Evolutionary conservation across 805 yeast genomes (phyloP).

Genomic region (Clavispora asparagi): DNA sequence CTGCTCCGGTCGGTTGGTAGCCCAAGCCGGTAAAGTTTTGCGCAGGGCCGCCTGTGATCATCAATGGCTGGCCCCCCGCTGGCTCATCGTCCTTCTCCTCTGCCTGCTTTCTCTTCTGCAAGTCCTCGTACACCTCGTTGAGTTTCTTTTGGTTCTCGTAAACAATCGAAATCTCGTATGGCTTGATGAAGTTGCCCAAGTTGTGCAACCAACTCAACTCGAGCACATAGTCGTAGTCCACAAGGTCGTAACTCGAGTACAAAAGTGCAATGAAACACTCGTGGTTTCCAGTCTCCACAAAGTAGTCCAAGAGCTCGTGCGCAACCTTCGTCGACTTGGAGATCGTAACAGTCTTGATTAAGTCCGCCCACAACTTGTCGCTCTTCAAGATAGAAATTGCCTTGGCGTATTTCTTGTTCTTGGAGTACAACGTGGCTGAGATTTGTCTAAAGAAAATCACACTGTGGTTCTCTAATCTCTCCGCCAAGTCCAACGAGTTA

Average conservation of each 20-base stretch:
- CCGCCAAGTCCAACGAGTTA: constrained; percentile 89
- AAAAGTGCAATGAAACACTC: constrained; percentile 91
- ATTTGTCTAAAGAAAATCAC: constrained; percentile 92
- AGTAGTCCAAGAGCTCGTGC: constrained; percentile 82
- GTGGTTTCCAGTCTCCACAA: constrained; percentile 94
- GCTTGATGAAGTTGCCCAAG: constrained; percentile 80
- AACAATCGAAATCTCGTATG: constrained; percentile 80
- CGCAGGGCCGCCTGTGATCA: constrained; percentile 76
- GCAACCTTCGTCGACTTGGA: constrained; percentile 78
- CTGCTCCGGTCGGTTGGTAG: constrained; percentile 67
- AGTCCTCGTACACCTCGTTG: constrained; percentile 60
- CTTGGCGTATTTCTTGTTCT: constrained; percentile 90
- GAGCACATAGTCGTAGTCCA: constrained; percentile 76
- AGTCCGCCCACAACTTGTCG: constrained; percentile 93
- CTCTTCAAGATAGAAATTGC: constrained; percentile 82
- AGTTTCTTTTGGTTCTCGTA: constrained; percentile 72
- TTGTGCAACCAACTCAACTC: constrained; percentile 90
- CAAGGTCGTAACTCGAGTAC: constrained; percentile 76
- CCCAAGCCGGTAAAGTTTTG: constrained; percentile 45
- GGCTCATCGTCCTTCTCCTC: constrained; percentile 47
- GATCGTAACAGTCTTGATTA: constrained; percentile 84
- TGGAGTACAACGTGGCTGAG: constrained; percentile 89
- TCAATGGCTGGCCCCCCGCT: constrained; percentile 59
- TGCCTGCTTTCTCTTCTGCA: constrained; percentile 63
- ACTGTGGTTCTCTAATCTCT: constrained; percentile 86